Base-by-base conservation (phyloP, 768 basidiomycete species). In the Multifurca ochricompacta region DNA sequence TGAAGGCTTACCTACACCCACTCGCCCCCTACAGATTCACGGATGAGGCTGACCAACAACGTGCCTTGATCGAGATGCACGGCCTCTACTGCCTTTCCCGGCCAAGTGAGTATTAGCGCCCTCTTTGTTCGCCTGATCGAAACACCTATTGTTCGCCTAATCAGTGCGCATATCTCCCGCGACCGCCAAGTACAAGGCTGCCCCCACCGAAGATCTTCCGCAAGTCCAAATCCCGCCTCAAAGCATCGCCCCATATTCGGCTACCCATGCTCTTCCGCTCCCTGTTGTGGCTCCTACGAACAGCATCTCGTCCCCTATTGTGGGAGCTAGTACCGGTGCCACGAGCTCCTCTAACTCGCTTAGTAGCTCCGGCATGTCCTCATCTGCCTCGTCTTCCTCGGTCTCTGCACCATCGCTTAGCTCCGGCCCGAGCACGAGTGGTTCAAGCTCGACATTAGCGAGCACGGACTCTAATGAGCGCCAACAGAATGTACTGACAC, bases 11-110 rank as follows among this genome's bases (percentile, higher is more conserved):
- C 51, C 32, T 59, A 44, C 58, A 19, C 18, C 57, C 66, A 25
- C 64, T 60, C 50, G 48, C 53, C 52, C 55, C 37, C 8, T 37
- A n/a, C 59, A 90, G 87, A 58, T 95, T 95, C 68, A 87, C 86
- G 4, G 87, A 91, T 55, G 90, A 93, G 67, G 73, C 79, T 31
- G 93, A 96, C 67, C 89, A 91, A 66, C 85, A 89, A 64, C 83
- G 93, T 41, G 91, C 91, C 3, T 74, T 95, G 54, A 85, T 85
- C 52, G 91, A 91, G 71, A 93, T 91, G 89, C 89, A 90, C 63
- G 91, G 91, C 10, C 73, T 92, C 11, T 92, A 92, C 64, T 91
- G 91, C 65, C 77, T 90, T 46, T 90, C 88, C 34, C 80, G 91
- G 54, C 91, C 91, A 43, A 92, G 90, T 91, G 68, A 59, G 87